Percentiles rank a stretch among this genome's conserved stretches.
These are phyloP conservation scores for Ceratocystis harringtonii DNA, from an alignment of 2,329 filamentous ascomycete genomes.

Conservation along the genomic window DNA sequence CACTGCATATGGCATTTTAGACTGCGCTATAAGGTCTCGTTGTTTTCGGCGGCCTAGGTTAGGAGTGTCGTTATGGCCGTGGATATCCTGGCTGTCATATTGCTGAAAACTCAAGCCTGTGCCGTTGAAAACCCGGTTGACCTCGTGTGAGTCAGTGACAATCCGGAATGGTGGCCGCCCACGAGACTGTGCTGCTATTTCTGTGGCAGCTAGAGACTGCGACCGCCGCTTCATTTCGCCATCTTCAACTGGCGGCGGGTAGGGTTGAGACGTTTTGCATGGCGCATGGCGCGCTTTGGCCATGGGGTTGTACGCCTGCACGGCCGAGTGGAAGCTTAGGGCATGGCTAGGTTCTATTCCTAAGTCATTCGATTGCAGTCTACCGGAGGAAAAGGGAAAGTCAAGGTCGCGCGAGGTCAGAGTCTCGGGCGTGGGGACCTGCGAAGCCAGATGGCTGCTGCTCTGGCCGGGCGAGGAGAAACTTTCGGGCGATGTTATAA, in stretches of 20 bases:
- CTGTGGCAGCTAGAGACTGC: background rate
- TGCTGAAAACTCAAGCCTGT: slow-evolving; percentile 7
- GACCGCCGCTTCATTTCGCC: background rate
- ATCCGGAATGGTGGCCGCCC: slow-evolving; percentile 7
- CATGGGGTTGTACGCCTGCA: slow-evolving; percentile 12
- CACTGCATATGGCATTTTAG: background rate
- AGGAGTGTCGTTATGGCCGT: too few species aligned
- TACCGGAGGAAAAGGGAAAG: background rate
- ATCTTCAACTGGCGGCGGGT: background rate
- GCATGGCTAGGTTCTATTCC: background rate
- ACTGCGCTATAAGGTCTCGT: background rate
- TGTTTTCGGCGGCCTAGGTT: background rate
- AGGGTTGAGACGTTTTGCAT: background rate
- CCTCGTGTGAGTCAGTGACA: slow-evolving; percentile 8
- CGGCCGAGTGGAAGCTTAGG: background rate
- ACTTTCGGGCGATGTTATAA: slow-evolving; percentile 40
- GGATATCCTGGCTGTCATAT: background rate
- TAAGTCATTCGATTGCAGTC: background rate
- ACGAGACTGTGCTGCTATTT: background rate
- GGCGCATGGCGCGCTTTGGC: background rate
- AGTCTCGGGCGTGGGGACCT: background rate
- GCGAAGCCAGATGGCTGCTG: slow-evolving; percentile 21
- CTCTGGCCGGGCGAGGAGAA: slow-evolving; percentile 28
- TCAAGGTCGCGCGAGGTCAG: background rate
- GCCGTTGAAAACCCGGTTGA: slow-evolving; percentile 10